Evolutionary conservation across 2,329 filamentous ascomycete species (phyloP).

Genomic region (Hymenotorrendiella dingleyae): DNA sequence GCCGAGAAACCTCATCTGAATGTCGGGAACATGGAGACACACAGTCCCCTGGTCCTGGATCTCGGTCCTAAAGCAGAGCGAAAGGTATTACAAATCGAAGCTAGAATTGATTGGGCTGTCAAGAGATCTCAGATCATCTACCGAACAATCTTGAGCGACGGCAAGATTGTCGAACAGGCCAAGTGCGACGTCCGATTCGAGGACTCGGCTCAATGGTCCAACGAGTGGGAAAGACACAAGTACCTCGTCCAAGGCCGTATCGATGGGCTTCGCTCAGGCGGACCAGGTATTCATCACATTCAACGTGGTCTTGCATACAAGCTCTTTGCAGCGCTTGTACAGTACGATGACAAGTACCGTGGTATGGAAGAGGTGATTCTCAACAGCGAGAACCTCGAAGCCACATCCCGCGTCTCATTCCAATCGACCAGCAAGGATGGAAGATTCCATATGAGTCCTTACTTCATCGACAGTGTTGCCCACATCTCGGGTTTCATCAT

Average conservation of each 20-base stretch:
- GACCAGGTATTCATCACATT: conserved; percentile 55
- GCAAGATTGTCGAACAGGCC: conserved; percentile 14
- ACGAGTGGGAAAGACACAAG: conserved; percentile 9
- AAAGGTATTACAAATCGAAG: conserved; percentile 15
- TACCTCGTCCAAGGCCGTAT: conserved; percentile 9
- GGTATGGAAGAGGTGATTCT: conserved; percentile 53
- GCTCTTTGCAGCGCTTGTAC: conserved; percentile 49
- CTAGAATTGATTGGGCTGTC: conserved; percentile 13
- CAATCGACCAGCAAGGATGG: conserved; percentile 42
- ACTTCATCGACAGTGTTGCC: conserved; percentile 52
- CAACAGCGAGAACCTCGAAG: conserved; percentile 39
- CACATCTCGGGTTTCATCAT: conserved; percentile 55
- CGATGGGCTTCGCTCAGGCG: conserved; percentile 7
- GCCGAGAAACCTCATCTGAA: conserved; percentile 52
- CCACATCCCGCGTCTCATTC: conserved; percentile 39
- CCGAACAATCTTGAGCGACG: conserved; percentile 10
- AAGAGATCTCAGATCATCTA: conserved; percentile 11
- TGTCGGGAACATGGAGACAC: conserved; percentile 61
- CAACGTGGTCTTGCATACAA: conserved; percentile 66
- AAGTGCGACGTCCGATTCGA: conserved; percentile 12
- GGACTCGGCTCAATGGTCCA: conserved; percentile 1
- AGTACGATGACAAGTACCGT: conserved; percentile 46
- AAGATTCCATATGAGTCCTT: conserved; percentile 47
- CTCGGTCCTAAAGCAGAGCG: conserved; percentile 7
- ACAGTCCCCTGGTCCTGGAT: conserved; percentile 51